phyloP scores from a whole-genome alignment of 1,284 basidiomycete genomes.

The Cutaneotrichosporon daszewskae region DNA sequence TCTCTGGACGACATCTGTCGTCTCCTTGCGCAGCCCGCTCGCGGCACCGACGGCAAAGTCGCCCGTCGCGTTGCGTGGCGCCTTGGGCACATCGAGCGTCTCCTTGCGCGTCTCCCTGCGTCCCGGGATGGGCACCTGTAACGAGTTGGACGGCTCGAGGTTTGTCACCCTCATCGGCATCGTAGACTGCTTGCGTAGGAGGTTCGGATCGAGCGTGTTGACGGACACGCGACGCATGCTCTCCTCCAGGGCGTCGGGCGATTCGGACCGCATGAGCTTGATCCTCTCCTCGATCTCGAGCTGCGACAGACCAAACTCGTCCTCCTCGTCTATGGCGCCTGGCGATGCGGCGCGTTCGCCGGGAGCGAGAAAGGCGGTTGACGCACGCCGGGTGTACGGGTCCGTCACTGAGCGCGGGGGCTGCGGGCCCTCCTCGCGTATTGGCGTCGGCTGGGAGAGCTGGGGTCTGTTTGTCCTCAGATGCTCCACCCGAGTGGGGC shows the following conservation, averaged over 20 bases:
- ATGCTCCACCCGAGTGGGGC: no score
- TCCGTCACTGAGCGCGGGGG: slow-evolving; percentile 13
- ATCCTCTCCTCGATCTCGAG: slow-evolving; percentile 4
- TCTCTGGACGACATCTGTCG: slow-evolving; percentile 1
- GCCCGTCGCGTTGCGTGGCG: no score
- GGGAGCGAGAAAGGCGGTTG: slow-evolving; percentile 3
- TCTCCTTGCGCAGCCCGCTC: background rate
- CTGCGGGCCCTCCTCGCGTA: slow-evolving; percentile 23
- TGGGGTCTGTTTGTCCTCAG: no score
- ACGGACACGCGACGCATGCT: slow-evolving; percentile 9
- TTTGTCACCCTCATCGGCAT: background rate
- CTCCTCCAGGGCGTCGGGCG: slow-evolving; percentile 17
- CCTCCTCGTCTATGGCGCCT: slow-evolving; percentile 35
- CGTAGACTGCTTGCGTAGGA: slow-evolving; percentile 17
- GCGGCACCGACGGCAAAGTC: no score
- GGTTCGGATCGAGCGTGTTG: slow-evolving; percentile 32
- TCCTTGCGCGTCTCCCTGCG: background rate
- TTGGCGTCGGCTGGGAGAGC: slow-evolving; percentile 17
- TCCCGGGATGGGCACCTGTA: slow-evolving; percentile 9
- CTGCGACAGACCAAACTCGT: slow-evolving; percentile 12
- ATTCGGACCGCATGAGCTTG: slow-evolving; percentile 14
- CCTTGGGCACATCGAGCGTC: background rate
- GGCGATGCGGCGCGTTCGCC: slow-evolving; percentile 27
- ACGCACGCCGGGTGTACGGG: slow-evolving; percentile 7
- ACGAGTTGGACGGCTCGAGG: slow-evolving; percentile 10